Base-by-base conservation (phyloP, 176 grass and related monocot species). In the Avena eriantha region DNA sequence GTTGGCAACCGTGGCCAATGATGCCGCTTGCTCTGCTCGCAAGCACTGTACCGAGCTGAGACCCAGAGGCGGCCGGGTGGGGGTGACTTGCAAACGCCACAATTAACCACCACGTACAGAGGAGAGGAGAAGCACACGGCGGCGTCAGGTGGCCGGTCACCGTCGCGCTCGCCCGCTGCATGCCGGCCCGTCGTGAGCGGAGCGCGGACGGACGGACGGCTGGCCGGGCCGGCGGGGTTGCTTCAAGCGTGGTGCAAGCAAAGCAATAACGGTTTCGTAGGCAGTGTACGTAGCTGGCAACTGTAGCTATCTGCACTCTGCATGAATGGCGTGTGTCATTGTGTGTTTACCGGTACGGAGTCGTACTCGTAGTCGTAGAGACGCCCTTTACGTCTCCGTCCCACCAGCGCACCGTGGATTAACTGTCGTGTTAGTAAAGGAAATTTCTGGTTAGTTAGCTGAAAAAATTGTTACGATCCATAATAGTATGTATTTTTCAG, bases 181-280 rank as follows among this genome's bases (percentile, higher is more conserved):
- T 34, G 54, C 16, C 5, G 16, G 16, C 54, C 14, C 6, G 39
- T 41, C 39, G 39, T 41, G 39, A 4, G 39, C 6, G 39, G 39
- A 29, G 39, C 39, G 39, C 39, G 39, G 39, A 41, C 5, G 39
- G 6, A 5, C 9, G 19, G 56, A 12, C 21, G 26, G 17, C 19
- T 14, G 3, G 15, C 34, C 51, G 60, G 68, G 33, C 35, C 23
- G 60, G 2, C 16, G 24, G 45, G 70, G 72, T 83, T 72, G 73
- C 84, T 83, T 90, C 72, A 36, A 83, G 64, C 54, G 63, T 79
- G 79, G 63, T 83, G 64, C 84, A 86, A 86, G 72, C 31, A 69
- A 67, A 29, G 22, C n/a, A 1, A 22, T 24, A 69, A 83, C 81
- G 73, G 49, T 3, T 57, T 60, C 21, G 14, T 56, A 13, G 24